These are phyloP conservation scores for Penicillium lagena DNA, from an alignment of 495 filamentous ascomycete genomes.

Conservation along the genomic window DNA sequence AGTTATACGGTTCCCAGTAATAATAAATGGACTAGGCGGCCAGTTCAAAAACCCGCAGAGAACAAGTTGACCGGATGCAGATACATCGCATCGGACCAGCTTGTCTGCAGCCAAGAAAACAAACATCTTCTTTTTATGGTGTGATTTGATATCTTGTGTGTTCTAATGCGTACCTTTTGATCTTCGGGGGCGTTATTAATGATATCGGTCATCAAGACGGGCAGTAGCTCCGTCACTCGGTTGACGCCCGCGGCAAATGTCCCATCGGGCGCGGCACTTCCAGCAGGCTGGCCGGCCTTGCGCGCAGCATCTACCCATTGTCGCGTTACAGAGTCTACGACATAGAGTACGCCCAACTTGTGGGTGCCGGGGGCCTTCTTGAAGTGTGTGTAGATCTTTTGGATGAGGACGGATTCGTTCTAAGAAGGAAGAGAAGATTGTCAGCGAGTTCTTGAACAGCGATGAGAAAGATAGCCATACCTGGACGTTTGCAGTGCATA, in stretches of 20 bases:
- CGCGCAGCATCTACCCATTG: conserved; percentile 97
- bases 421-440: background rate
- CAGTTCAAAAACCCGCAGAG: conserved; percentile 6
- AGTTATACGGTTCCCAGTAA: conserved; percentile 34
- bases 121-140: no score
- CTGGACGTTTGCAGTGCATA: conserved; percentile 89
- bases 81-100: no score
- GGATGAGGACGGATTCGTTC: conserved; percentile 92
- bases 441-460: background rate
- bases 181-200: conserved; percentile 81
- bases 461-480: conserved; percentile 47
- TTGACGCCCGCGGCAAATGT: conserved; percentile 93
- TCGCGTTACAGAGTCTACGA: conserved; percentile 99
- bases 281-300: conserved; percentile 72
- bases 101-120: no score
- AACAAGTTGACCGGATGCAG: no score
- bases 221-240: conserved; percentile 92
- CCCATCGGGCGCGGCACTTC: conserved; percentile 71
- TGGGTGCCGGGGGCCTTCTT: conserved; percentile 91
- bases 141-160: conserved; percentile 10
- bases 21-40: background rate
- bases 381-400: conserved; percentile 95
- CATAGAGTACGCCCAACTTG: conserved; percentile 98
- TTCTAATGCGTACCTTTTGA: conserved; percentile 89
- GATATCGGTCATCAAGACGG: conserved; percentile 92